These are phyloP conservation scores for Lentinula boryana DNA, from an alignment of 768 basidiomycete genomes.

Conservation along the genomic window DNA sequence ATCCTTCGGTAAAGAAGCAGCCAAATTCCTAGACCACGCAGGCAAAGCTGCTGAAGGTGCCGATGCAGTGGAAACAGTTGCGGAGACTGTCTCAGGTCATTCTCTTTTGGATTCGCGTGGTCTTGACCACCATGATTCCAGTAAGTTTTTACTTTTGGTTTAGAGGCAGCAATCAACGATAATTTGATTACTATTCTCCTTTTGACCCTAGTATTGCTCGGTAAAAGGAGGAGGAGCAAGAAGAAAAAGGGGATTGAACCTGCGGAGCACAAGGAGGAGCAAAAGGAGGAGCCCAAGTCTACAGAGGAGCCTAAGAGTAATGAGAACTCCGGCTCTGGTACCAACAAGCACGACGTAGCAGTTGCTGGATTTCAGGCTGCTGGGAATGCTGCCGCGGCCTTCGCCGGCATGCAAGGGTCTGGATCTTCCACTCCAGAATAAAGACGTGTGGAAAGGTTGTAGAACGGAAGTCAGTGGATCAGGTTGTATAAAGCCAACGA, in stretches of 20 bases:
- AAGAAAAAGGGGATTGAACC: neutral
- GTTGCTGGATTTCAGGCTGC: neutral
- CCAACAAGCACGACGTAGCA: neutral
- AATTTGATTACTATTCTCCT: neutral
- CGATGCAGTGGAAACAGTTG: neutral
- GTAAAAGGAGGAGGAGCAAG: neutral
- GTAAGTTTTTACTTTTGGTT: neutral
- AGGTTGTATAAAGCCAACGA: too few species aligned
- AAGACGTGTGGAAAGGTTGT: neutral
- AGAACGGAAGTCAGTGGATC: too few species aligned
- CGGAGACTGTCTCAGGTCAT: neutral
- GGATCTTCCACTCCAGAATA: neutral
- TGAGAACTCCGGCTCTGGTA: neutral
- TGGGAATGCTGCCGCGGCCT: neutral
- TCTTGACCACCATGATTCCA: neutral
- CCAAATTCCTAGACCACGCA: neutral
- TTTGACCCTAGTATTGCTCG: neutral
- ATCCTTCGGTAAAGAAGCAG: neutral
- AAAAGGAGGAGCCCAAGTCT: neutral
- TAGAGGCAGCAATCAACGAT: neutral
- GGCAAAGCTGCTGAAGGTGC: neutral
- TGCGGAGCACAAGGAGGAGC: neutral
- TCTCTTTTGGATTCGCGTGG: neutral
- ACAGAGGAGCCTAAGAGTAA: too few species aligned
- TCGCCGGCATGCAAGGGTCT: neutral